A percentile compares a stretch with the other conserved stretches of the same genome.
These are phyloP conservation scores for Eucalyptus polyanthemos DNA, from an alignment of 345 rosid species.

Conservation along the genomic window DNA sequence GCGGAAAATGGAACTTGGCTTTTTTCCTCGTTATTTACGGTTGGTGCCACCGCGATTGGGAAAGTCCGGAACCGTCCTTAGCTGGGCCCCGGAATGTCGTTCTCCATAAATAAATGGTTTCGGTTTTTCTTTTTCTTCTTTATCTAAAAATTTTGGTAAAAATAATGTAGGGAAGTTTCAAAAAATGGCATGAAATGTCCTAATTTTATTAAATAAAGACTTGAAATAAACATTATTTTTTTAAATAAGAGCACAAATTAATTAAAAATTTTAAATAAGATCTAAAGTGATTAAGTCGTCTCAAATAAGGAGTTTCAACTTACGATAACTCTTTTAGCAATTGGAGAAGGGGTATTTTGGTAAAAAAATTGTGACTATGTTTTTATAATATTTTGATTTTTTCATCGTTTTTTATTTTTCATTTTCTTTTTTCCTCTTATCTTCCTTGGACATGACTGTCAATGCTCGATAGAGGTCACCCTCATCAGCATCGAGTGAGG, in stretches of 20 bases:
- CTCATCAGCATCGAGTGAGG: fast-evolving
- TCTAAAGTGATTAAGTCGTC: fast-evolving
- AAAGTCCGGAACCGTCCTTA: not conserved
- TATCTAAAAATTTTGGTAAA: too few relatives aligned
- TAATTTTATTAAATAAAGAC: too few relatives aligned
- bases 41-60: not conserved
- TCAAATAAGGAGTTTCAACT: too few relatives aligned
- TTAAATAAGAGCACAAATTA: too few relatives aligned
- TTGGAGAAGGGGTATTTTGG: fast-evolving
- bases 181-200: too few relatives aligned
- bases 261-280: fast-evolving
- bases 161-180: too few relatives aligned
- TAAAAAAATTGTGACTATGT: too few relatives aligned
- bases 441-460: fast-evolving
- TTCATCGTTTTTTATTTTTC: too few relatives aligned
- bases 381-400: fast-evolving
- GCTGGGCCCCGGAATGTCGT: not conserved
- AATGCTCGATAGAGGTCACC: fast-evolving
- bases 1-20: fast-evolving
- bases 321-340: too few relatives aligned
- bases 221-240: too few relatives aligned
- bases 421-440: too few relatives aligned
- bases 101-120: not conserved
- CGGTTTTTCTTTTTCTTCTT: too few relatives aligned
- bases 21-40: not conserved